These are phyloP conservation scores for Emergomyces pasteurianus DNA, from an alignment of 2,329 filamentous ascomycete species.

Conservation along the genomic window DNA sequence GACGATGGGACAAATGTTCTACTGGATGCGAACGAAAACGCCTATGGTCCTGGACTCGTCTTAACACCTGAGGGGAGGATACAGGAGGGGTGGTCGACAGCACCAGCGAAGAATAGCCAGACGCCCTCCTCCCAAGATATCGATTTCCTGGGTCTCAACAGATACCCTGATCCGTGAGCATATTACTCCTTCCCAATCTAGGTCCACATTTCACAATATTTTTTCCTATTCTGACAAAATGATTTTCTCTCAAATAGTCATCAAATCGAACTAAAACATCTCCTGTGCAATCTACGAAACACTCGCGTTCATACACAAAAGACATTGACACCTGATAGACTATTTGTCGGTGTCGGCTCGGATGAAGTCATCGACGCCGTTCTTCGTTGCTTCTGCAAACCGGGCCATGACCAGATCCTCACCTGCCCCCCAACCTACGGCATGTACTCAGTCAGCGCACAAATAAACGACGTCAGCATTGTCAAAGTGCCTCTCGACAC, in stretches of 20 bases:
- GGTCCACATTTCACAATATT: background rate
- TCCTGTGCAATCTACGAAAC: constrained; percentile 78
- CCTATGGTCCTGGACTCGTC: constrained; percentile 70
- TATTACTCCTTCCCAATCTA: constrained; percentile 3
- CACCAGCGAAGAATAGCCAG: constrained; percentile 26
- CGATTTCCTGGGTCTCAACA: constrained; percentile 72
- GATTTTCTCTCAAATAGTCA: constrained; percentile 41
- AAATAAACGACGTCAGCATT: constrained; percentile 82
- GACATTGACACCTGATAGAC: constrained; percentile 62
- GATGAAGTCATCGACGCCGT: constrained; percentile 96
- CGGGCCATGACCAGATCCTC: constrained; percentile 77
- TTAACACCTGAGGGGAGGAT: constrained; percentile 39
- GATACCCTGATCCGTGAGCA: constrained; percentile 74
- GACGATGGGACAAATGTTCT: constrained; percentile 93
- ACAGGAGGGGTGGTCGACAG: constrained; percentile 20
- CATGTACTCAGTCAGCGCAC: constrained; percentile 92
- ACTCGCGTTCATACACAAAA: constrained; percentile 64
- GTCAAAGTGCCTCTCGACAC: constrained; percentile 73
- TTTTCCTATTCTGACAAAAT: background rate
- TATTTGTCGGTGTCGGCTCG: constrained; percentile 91
- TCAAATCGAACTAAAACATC: constrained; percentile 74
- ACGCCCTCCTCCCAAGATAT: constrained; percentile 43
- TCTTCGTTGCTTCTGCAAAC: constrained; percentile 82
- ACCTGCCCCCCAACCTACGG: constrained; percentile 95
- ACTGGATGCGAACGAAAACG: constrained; percentile 96